These are phyloP conservation scores for Cicer bijugum DNA, from an alignment of 306 rosid species.

Conservation along the genomic window DNA sequence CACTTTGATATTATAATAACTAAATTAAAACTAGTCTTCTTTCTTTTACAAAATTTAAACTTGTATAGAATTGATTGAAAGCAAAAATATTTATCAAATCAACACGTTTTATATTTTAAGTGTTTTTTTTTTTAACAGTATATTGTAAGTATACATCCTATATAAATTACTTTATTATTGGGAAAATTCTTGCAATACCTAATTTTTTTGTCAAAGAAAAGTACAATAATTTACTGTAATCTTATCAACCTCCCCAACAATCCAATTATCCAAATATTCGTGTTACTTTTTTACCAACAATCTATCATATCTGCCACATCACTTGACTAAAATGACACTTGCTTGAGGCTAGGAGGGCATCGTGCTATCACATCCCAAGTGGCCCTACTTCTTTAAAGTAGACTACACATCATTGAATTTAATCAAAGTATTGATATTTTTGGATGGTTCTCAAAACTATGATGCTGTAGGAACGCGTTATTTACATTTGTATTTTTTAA, in stretches of 20 bases:
- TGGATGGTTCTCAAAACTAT: conserved; percentile 38
- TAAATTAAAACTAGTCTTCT: neutral
- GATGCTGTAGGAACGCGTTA: too few species aligned
- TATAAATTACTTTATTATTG: too few species aligned
- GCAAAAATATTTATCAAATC: neutral
- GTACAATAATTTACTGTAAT: too few species aligned
- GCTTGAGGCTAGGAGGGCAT: neutral
- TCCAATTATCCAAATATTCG: too few species aligned
- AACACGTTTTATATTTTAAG: too few species aligned
- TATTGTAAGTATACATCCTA: too few species aligned
- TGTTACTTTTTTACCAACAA: neutral
- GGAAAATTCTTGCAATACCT: too few species aligned
- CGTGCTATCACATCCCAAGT: conserved; percentile 10
- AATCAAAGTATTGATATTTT: neutral
- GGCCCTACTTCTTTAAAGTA: conserved; percentile 22
- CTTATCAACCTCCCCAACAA: too few species aligned
- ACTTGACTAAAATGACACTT: neutral
- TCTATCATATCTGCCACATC: neutral
- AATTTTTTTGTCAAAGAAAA: too few species aligned
- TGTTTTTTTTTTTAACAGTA: too few species aligned
- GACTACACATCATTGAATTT: neutral
- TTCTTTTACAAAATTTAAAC: too few species aligned
- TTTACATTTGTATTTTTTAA: too few species aligned
- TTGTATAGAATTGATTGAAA: neutral
- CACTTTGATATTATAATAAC: neutral